Percentiles rank a stretch among this genome's conserved stretches.
phyloP scores from a whole-genome alignment of 169 alveolate species.

The Besnoitia besnoiti region DNA sequence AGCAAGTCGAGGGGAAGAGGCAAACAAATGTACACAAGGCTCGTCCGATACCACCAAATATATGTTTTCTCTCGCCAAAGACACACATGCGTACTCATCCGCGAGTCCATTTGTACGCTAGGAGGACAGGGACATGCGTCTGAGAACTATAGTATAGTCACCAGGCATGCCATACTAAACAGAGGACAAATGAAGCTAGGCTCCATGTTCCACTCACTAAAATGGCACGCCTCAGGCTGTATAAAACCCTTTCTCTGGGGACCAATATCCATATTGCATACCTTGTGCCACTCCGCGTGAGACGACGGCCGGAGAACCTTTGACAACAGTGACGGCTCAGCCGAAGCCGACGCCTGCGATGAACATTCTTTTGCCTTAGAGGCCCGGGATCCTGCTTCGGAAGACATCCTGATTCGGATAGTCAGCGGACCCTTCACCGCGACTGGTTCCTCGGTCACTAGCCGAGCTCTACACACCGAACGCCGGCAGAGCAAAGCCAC shows the following conservation, averaged over 20 bases:
- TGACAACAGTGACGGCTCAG: not conserved
- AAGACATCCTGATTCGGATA: not conserved
- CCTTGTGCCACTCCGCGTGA: constrained; percentile 10
- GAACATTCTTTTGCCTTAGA: not conserved
- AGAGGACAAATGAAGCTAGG: too few species aligned
- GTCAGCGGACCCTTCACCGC: too few species aligned
- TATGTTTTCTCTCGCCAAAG: not conserved
- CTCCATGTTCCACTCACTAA: too few species aligned
- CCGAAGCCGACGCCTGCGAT: not conserved
- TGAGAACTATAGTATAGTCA: too few species aligned
- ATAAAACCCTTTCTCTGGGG: too few species aligned
- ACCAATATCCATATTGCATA: too few species aligned
- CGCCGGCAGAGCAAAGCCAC: too few species aligned
- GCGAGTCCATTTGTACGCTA: not conserved
- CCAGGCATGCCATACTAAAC: too few species aligned
- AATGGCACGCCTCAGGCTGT: too few species aligned
- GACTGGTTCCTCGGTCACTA: too few species aligned
- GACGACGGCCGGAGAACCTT: not conserved
- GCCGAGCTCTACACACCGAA: too few species aligned
- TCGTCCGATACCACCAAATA: not conserved
- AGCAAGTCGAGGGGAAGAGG: not conserved
- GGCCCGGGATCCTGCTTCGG: not conserved
- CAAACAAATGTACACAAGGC: not conserved
- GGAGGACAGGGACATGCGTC: too few species aligned
- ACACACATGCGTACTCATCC: not conserved